Evolutionary conservation across 805 yeast genomes (phyloP), one percentile per base, ranked within the genome.

Genomic region (Ogataea sp.): DNA sequence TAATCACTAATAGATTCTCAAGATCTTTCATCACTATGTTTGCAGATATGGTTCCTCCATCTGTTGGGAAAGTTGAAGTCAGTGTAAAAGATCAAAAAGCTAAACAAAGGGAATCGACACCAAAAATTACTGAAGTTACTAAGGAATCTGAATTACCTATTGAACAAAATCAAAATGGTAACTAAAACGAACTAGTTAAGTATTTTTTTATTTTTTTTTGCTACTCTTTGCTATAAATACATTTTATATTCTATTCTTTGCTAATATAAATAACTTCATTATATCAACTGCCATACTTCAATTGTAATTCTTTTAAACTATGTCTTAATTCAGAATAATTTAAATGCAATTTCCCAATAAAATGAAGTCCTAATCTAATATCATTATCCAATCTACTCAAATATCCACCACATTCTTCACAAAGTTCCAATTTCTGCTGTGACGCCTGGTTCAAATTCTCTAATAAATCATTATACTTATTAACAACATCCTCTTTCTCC

Each of bases 341-440:
- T 46, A 84, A 55, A 62, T 89, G 97, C 43, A 85, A 75, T 50
- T 86, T 87, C 1, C 97, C 97, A 20, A 80, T 62, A 55, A 86
- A 88, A 58, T 89, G 97, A 50, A 85, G 96, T 1, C 90, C 95
- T 45, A 89, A 65, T 49, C 97, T 70, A 56, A 88, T 70, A 56
- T 89, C 97, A 42, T 83, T 85, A 57, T 89, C 97, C 40, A 88
- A 63, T 44, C 90, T 67, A 8, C 95, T 83, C 29, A 90, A 64
- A 52, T 82, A 87, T 1, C 95, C 95, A 1, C 95, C 96, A 61
- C 97, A 89, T 1, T 77, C 78, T 46, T 77, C 83, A 60, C 97
- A 89, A 1, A 86, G 95, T 58, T 88, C 96, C 34, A 89, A 66
- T 56, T 86, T 85, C 52, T 89, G 97, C 53, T 84, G 95, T 1